phyloP scores from a whole-genome alignment of 257 asterid species.

The Forsythia suspensa region DNA sequence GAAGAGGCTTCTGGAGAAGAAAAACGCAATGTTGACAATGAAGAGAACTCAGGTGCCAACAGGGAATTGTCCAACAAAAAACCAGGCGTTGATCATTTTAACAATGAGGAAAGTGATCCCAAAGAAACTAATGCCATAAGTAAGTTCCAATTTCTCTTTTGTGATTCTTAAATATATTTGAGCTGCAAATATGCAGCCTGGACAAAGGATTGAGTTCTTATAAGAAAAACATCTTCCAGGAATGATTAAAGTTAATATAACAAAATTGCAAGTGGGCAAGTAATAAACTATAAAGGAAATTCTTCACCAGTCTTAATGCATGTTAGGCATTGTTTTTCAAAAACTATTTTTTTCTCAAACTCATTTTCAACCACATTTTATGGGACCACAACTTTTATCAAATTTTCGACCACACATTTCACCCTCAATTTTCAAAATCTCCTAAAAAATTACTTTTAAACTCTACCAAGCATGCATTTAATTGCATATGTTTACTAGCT shows the following conservation, averaged over 20 bases:
- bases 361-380: too few relatives aligned
- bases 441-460: too few relatives aligned
- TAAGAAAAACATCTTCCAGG: not conserved
- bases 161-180: not conserved
- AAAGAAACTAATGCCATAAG: slow-evolving; percentile 70
- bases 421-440: too few relatives aligned
- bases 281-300: not conserved
- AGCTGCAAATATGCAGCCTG: not conserved
- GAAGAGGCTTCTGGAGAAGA: slow-evolving; percentile 43
- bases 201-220: not conserved
- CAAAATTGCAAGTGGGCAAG: not conserved
- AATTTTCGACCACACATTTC: too few relatives aligned
- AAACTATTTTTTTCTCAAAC: too few relatives aligned
- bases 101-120: slow-evolving; percentile 71
- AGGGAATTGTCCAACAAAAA: slow-evolving; percentile 32
- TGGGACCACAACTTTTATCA: too few relatives aligned
- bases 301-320: not conserved
- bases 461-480: too few relatives aligned
- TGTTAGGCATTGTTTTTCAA: too few relatives aligned
- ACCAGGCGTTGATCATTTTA: slow-evolving; percentile 76
- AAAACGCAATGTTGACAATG: slow-evolving; percentile 24
- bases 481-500: not conserved
- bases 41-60: slow-evolving; percentile 21
- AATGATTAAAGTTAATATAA: not conserved
- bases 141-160: slow-evolving; percentile 38